phyloP scores from a whole-genome alignment of 352 stramenopile species.

The Phytophthora agathidicida region DNA sequence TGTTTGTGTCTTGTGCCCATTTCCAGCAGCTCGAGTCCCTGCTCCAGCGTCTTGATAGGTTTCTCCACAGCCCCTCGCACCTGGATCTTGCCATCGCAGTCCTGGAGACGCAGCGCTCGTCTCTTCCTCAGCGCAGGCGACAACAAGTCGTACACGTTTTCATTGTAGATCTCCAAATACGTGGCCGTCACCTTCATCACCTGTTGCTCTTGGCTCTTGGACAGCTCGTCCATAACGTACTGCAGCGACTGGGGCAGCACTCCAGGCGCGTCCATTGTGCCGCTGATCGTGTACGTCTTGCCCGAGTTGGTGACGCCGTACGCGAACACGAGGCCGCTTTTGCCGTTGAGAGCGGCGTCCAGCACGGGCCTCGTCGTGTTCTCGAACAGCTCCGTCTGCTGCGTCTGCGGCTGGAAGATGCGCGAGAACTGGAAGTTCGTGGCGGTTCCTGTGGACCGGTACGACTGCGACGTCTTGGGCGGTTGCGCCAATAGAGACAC shows the following conservation, averaged over 20 bases:
- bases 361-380: slow-evolving; percentile 91
- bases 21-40: slow-evolving; percentile 79
- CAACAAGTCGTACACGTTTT: slow-evolving; percentile 97
- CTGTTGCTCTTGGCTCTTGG: slow-evolving; percentile 45
- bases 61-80: slow-evolving; percentile 82
- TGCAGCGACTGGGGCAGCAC: slow-evolving; percentile 85
- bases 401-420: slow-evolving; percentile 81
- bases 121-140: slow-evolving; percentile 60
- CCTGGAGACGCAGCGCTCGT: slow-evolving; percentile 72
- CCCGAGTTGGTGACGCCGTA: slow-evolving; percentile 99
- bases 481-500: slow-evolving; percentile 65
- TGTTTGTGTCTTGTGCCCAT: slow-evolving; percentile 72
- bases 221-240: slow-evolving; percentile 72
- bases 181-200: slow-evolving; percentile 82
- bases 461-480: slow-evolving; percentile 77
- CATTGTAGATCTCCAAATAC: slow-evolving; percentile 99
- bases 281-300: slow-evolving; percentile 98
- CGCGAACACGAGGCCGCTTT: slow-evolving; percentile 95
- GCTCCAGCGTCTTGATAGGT: slow-evolving; percentile 59
- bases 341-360: slow-evolving; percentile 84
- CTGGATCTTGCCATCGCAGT: slow-evolving; percentile 89
- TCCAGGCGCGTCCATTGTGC: slow-evolving; percentile 75
- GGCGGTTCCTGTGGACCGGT: slow-evolving; percentile 75
- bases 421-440: slow-evolving; percentile 83
- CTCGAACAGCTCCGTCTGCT: slow-evolving; percentile 93